Conservation (phyloP, 2,329 filamentous ascomycete genomes). For the Hypoxylon sp. region DNA sequence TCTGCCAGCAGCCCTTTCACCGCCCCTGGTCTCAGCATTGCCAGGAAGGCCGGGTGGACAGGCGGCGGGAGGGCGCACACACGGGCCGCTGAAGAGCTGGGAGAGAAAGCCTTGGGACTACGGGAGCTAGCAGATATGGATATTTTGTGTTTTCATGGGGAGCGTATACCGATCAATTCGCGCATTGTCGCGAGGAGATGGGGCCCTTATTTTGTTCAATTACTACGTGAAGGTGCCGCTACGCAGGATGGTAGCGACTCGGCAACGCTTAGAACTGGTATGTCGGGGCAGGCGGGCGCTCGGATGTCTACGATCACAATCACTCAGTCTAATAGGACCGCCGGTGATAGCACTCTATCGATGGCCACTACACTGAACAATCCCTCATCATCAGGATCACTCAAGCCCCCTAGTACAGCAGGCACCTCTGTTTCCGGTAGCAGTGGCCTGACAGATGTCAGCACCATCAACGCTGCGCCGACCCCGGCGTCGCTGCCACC, state of each 20-base stretch:
- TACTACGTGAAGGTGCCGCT: slow-evolving; percentile 84
- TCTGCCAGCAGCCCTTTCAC: slow-evolving; percentile 83
- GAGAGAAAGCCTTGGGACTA: slow-evolving; percentile 82
- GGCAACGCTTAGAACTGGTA: slow-evolving; percentile 78
- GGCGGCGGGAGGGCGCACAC: slow-evolving; percentile 84
- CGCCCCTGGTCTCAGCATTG: slow-evolving; percentile 68
- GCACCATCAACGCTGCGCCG: slow-evolving; percentile 68
- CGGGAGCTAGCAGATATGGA: slow-evolving; percentile 98
- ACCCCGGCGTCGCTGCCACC: slow-evolving; percentile 71
- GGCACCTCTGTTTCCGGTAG: slow-evolving; percentile 62
- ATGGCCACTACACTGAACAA: slow-evolving; percentile 59
- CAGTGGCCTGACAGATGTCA: slow-evolving; percentile 59
- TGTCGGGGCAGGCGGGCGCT: slow-evolving; percentile 69
- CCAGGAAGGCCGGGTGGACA: slow-evolving; percentile 73
- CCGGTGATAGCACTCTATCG: slow-evolving; percentile 64
- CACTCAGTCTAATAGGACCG: slow-evolving; percentile 74
- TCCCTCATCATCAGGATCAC: slow-evolving; percentile 56
- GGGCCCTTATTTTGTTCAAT: slow-evolving; percentile 95
- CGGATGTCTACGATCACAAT: slow-evolving; percentile 90
- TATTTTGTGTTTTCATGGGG: slow-evolving; percentile 89
- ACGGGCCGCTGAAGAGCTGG: slow-evolving; percentile 85
- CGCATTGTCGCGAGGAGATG: slow-evolving; percentile 88
- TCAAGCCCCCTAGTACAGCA: slow-evolving; percentile 62
- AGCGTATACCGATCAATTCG: slow-evolving; percentile 94
- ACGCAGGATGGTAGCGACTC: slow-evolving; percentile 81